phyloP scores from a whole-genome alignment of 495 filamentous ascomycete genomes.

The Neohortaea acidophila region DNA sequence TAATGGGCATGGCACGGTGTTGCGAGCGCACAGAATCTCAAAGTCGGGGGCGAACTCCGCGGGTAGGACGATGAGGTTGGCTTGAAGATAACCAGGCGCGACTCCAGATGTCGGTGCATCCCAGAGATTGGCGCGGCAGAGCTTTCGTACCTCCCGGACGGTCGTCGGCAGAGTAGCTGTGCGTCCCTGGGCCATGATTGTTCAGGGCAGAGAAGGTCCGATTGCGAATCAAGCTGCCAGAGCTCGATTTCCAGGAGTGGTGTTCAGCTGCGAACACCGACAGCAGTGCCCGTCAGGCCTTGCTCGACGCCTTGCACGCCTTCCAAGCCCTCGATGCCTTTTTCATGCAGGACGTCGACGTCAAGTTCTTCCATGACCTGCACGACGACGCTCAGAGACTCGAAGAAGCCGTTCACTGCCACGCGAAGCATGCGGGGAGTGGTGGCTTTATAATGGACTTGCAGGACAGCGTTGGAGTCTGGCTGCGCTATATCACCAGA shows the following conservation, averaged over 20 bases:
- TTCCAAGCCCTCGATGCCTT: conserved; percentile 22
- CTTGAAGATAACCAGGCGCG: neutral
- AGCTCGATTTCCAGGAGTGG: too few species aligned
- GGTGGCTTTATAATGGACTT: conserved; percentile 67
- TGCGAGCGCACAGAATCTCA: neutral
- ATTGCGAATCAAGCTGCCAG: too few species aligned
- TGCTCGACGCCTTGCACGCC: conserved; percentile 27
- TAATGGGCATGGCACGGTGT: neutral
- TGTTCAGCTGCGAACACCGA: conserved; percentile 3
- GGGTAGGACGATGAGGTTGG: neutral
- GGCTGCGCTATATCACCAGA: neutral
- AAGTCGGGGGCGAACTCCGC: neutral
- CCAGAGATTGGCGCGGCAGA: neutral
- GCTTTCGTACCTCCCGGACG: neutral
- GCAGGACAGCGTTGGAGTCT: conserved; percentile 37
- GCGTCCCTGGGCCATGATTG: too few species aligned
- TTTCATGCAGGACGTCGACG: conserved; percentile 53
- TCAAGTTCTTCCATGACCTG: conserved; percentile 82
- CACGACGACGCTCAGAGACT: conserved; percentile 67
- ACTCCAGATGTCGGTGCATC: neutral
- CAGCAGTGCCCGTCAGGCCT: conserved; percentile 12
- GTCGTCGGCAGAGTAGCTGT: too few species aligned
- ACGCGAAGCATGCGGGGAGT: conserved; percentile 95
- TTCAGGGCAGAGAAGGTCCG: too few species aligned
- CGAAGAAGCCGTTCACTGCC: conserved; percentile 95